phyloP scores from a whole-genome alignment of 2,329 filamentous ascomycete genomes.

The Onygenales sp. region DNA sequence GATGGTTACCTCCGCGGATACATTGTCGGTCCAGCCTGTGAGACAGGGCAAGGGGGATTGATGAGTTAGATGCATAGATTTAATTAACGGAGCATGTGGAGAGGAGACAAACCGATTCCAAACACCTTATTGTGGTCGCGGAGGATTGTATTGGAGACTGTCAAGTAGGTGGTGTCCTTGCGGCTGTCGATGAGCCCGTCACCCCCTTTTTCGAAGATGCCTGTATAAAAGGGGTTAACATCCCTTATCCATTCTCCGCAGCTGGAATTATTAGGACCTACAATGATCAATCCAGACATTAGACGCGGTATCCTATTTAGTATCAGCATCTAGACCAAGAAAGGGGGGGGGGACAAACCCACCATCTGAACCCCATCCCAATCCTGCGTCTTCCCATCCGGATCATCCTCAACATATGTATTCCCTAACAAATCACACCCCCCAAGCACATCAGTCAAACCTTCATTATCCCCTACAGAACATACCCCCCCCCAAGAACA shows the following conservation, averaged over 20 bases:
- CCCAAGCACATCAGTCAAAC: background rate
- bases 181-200: conserved; percentile 2
- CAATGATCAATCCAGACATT: conserved; percentile 2
- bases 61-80: background rate
- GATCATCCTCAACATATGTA: background rate
- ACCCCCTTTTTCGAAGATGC: background rate
- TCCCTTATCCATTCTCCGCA: too few species aligned
- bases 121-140: conserved; percentile 1
- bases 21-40: conserved; percentile 1
- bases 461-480: background rate
- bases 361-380: conserved; percentile 2
- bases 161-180: conserved; percentile 1
- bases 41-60: background rate
- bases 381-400: background rate
- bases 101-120: background rate
- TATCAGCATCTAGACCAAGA: background rate
- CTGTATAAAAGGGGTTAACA: background rate
- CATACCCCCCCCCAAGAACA: background rate
- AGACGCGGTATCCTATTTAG: conserved; percentile 1
- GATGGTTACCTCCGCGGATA: background rate
- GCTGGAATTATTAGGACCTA: background rate
- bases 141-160: background rate
- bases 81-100: background rate
- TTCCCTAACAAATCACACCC: background rate
- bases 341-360: background rate